phyloP scores from a whole-genome alignment of 148 eudicot species.

The Dysphania ambrosioides region DNA sequence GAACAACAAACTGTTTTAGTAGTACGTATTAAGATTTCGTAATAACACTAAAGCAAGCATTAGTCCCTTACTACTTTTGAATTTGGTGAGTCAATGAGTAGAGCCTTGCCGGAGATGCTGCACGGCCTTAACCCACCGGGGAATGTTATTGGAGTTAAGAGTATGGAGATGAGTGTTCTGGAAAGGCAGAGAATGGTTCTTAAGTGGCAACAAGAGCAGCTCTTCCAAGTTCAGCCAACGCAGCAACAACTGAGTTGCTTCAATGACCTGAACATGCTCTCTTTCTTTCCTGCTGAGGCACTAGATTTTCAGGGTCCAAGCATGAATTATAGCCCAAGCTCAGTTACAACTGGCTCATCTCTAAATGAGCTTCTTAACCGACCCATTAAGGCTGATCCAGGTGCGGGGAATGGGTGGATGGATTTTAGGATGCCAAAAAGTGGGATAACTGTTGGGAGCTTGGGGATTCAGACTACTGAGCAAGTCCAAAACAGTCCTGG shows the following conservation, averaged over 20 bases:
- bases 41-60: conserved; percentile 24
- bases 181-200: conserved; percentile 55
- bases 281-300: conserved; percentile 25
- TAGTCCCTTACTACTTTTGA: too few relatives aligned
- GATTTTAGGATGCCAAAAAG: conserved; percentile 34
- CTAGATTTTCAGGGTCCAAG: conserved; percentile 24
- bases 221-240: conserved; percentile 22
- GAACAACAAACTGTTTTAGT: conserved; percentile 20
- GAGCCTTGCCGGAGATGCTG: conserved; percentile 42
- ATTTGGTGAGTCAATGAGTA: conserved; percentile 35
- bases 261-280: conserved; percentile 31
- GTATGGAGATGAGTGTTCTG: conserved; percentile 55
- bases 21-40: conserved; percentile 25
- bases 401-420: conserved; percentile 50
- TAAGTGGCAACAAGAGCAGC: conserved; percentile 59
- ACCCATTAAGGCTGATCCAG: conserved; percentile 60
- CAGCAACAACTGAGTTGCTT: conserved; percentile 34
- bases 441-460: conserved; percentile 22
- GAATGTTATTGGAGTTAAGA: conserved; percentile 27
- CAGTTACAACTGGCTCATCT: conserved; percentile 18
- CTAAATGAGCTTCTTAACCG: conserved; percentile 31
- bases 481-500: conserved; percentile 26
- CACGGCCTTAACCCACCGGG: conserved; percentile 32
- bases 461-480: conserved; percentile 29
- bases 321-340: conserved; percentile 10